Evolutionary conservation across 495 filamentous ascomycete species (phyloP), one percentile per base, ranked within the genome.

Genomic region (Podospora tetraspora): DNA sequence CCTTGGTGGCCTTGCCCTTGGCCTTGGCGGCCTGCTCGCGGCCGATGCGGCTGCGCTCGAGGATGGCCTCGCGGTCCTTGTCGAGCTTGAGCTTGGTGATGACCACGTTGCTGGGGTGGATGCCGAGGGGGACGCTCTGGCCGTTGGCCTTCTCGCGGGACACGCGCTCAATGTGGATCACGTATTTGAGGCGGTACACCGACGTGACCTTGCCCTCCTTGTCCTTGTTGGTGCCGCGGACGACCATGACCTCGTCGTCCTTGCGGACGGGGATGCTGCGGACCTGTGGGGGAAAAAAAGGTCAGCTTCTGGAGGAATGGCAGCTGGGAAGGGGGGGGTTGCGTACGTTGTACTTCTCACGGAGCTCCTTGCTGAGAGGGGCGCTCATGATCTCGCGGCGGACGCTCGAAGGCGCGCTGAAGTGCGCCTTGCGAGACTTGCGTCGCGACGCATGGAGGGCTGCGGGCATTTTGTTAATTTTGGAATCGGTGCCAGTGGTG

Each of bases 341-440:
- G 0, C 88, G 69, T 88, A 96, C 94, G 78, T 92, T 93, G 86
- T 97, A 89, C 87, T 98, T 96, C 80, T 94, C 92, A 74, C 91
- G 87, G 74, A 99, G 88, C 84, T 99, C 95, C 84, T 95, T 96
- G 86, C 88, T 91, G 68, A 99, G 88, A 68, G 92, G 91, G 63
- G 95, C 95, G 84, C 88, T 91, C 92, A 99, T 96, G 84, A 94
- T 93, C 72, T 89, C 85, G 75, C 95, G 91, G 80, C 96, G 94
- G 77, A 91, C 88, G 84, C 89, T 91, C 78, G 92, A 96, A 62
- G 93, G 93, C 69, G 95, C 95, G 70, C 81, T 82, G 89, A 96
- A 98, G 86, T 99, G 94, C 72, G 91, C 92, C 87, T 96, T 96
- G 84, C 95, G 92, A 80, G 91, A 92, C 91, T 99, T 99, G 81